Base-by-base conservation (phyloP, 2,329 filamentous ascomycete genomes). In the Penicillium capsulatum region DNA sequence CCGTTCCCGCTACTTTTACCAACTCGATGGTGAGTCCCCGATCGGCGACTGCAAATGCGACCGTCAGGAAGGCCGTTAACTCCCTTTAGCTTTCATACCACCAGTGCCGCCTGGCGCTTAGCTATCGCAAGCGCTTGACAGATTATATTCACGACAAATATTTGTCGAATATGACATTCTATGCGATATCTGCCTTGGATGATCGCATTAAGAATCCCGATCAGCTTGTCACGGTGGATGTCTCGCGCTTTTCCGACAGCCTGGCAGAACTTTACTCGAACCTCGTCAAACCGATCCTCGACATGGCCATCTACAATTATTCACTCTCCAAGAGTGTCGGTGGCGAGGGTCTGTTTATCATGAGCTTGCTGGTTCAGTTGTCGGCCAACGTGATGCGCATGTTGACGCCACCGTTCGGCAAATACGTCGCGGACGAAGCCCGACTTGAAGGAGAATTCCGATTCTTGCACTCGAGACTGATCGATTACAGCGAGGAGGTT, bases 181-280 rank as follows among this genome's bases (percentile, higher is more conserved):
- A 98, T 64, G 90, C 89, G 3, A 84, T 98, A 36, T 94, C 90
- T 1, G 89, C 92, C 0, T 75, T 98, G 24, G 92, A 98, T 58
- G 92, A 98, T 63, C 81, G 92, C 60, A 95, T 98, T 75, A 95
- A 96, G 73, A 98, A 98, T 60, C 88, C 92, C 3, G 92, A 98
- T 61, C 92, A 98, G 68, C 77, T 98, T 30, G 94, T 98, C 55
- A 92, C 91, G 0, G 91, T 97, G 17, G 92, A 98, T 62, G 88
- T 98, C 7, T 86, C 90, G 45, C 91, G 92, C 57, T 98, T 98
- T 70, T 92, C 90, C 17, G 95, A 94, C 64, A 94, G 87, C 54
- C 69, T 97, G 45, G 91, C 92, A 1, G 91, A 97, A 64, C 71
- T 98, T 5, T 98, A 98, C 66, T 94, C 90, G 47, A 97, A 97